A percentile compares a stretch with the other conserved stretches of the same genome.
Evolutionary conservation across 2,329 filamentous ascomycete genomes (phyloP).

Genomic region (Aureobasidium lini): DNA sequence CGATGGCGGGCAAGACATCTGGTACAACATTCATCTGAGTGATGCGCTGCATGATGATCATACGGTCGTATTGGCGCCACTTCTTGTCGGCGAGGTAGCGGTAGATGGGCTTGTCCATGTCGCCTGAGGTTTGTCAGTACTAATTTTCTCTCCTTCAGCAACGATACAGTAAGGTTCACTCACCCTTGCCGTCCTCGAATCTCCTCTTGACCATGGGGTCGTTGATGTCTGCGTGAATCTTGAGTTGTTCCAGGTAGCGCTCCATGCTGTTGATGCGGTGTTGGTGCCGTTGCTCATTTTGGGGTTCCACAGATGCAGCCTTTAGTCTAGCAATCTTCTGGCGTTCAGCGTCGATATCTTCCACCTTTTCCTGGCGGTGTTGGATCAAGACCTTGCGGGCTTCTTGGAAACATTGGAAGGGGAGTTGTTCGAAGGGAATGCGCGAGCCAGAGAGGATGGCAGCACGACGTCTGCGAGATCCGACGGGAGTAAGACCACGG

Average conservation of each 20-base stretch:
- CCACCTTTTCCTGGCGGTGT: constrained; percentile 75
- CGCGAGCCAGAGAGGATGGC: constrained; percentile 47
- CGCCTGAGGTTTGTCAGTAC: constrained; percentile 48
- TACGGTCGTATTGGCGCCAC: constrained; percentile 77
- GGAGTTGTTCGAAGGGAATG: constrained; percentile 85
- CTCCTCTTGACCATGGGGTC: constrained; percentile 87
- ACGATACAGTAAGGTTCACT: constrained; percentile 19
- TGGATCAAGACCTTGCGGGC: constrained; percentile 73
- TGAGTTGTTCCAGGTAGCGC: constrained; percentile 65
- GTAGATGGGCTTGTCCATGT: constrained; percentile 96
- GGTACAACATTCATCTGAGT: constrained; percentile 80
- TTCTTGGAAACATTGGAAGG: constrained; percentile 97
- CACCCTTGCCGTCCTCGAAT: constrained; percentile 88
- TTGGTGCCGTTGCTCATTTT: constrained; percentile 45
- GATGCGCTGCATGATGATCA: constrained; percentile 76
- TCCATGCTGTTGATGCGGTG: constrained; percentile 62
- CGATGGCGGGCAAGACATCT: constrained; percentile 74
- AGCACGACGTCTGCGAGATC: constrained; percentile 72
- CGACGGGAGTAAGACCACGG: constrained; percentile 53
- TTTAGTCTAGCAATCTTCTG: constrained; percentile 62
- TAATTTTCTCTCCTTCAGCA: not conserved
- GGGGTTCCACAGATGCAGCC: constrained; percentile 34
- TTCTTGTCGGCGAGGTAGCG: constrained; percentile 78
- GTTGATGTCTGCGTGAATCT: constrained; percentile 89
- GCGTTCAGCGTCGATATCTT: constrained; percentile 60